phyloP scores from a whole-genome alignment of 352 stramenopile genomes.

The Globisporangium ultimum region DNA sequence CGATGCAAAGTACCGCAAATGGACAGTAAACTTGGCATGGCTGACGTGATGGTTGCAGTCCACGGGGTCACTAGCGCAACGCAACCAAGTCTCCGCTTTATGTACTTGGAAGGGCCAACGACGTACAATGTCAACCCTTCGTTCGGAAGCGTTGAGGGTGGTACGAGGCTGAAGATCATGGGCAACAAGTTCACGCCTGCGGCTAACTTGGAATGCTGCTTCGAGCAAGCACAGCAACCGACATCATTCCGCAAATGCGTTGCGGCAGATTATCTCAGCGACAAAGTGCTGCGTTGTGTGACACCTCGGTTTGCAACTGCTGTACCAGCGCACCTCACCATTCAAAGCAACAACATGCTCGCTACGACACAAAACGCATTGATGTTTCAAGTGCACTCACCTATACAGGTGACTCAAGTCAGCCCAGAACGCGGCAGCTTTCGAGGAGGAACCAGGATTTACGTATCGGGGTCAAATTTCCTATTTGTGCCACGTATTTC shows the following conservation, averaged over 20 bases:
- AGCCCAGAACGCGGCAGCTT: slow-evolving; percentile 24
- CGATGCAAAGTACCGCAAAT: slow-evolving; percentile 21
- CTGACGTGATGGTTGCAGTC: slow-evolving; percentile 24
- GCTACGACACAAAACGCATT: slow-evolving; percentile 9
- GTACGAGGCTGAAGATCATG: slow-evolving; percentile 29
- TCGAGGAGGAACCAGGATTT: slow-evolving; percentile 38
- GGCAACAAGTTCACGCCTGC: slow-evolving; percentile 42
- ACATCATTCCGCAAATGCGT: slow-evolving; percentile 15
- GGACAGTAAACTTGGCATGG: slow-evolving; percentile 9
- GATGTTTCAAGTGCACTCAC: slow-evolving; percentile 23
- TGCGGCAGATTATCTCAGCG: slow-evolving; percentile 26
- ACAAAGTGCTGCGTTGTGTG: slow-evolving; percentile 26
- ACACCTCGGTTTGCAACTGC: slow-evolving; percentile 20
- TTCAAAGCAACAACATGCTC: slow-evolving; percentile 17
- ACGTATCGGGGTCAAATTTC: slow-evolving; percentile 49
- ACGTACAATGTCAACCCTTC: slow-evolving; percentile 43
- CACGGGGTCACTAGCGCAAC: slow-evolving; percentile 20
- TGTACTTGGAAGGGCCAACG: slow-evolving; percentile 25
- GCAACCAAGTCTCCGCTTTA: slow-evolving; percentile 25
- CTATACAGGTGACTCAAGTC: slow-evolving; percentile 24
- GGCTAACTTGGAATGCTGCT: slow-evolving; percentile 50
- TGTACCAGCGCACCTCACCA: slow-evolving; percentile 15
- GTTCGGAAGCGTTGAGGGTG: slow-evolving; percentile 30
- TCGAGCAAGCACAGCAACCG: slow-evolving; percentile 13
- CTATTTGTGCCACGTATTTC: slow-evolving; percentile 40